These are phyloP conservation scores for Eucalyptus regnans DNA, from an alignment of 345 rosid species.

Conservation along the genomic window DNA sequence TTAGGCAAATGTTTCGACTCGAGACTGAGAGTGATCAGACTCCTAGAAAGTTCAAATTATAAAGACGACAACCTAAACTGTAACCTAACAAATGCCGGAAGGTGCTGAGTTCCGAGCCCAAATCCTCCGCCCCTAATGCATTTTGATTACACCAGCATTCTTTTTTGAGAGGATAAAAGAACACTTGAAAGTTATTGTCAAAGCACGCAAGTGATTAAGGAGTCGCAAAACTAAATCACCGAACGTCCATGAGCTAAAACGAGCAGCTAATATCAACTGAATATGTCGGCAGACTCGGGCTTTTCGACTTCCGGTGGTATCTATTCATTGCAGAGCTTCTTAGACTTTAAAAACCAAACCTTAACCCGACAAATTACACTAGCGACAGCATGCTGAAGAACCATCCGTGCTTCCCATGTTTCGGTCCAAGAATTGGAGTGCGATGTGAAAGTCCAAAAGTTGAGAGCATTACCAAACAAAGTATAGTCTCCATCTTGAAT, in stretches of 20 bases:
- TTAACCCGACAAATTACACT: background rate
- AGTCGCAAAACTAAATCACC: background rate
- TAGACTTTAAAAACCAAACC: background rate
- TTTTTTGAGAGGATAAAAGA: no score
- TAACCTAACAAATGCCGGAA: background rate
- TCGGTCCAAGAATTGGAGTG: background rate
- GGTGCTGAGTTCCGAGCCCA: background rate
- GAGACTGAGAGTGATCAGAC: background rate
- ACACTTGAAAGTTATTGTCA: background rate
- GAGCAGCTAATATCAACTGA: background rate
- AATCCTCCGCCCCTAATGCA: background rate
- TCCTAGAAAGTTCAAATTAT: background rate
- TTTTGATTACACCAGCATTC: background rate
- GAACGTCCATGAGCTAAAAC: no score
- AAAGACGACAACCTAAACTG: background rate
- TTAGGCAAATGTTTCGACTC: background rate
- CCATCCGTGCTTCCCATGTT: background rate
- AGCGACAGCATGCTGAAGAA: background rate
- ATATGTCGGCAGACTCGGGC: background rate
- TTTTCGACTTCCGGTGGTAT: background rate
- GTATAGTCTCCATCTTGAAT: background rate
- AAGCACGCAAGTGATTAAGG: background rate
- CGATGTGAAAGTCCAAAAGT: background rate
- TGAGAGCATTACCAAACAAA: conserved; percentile 14
- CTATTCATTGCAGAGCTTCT: background rate